Conservation (phyloP, 495 filamentous ascomycete genomes). For the Penicillium chermesinum region DNA sequence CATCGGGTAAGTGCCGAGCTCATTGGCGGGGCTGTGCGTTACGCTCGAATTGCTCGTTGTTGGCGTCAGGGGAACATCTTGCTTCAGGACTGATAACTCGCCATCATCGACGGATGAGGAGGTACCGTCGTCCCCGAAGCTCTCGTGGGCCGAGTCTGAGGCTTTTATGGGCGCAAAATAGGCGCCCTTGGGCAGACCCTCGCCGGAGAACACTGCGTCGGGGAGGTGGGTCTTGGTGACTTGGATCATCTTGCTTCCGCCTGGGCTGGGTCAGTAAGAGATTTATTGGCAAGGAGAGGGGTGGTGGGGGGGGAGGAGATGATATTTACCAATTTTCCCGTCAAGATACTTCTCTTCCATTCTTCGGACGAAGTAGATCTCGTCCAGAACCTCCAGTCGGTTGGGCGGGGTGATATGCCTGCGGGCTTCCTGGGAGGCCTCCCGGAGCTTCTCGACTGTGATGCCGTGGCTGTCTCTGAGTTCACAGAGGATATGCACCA, state of each 20-base stretch:
- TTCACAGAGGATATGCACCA: slow-evolving; percentile 57
- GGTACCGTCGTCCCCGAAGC: neutral
- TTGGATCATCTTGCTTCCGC: slow-evolving; percentile 18
- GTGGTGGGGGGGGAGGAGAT: no score
- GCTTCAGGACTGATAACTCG: neutral
- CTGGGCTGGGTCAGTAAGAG: slow-evolving; percentile 8
- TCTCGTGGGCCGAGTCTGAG: neutral
- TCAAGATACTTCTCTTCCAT: slow-evolving; percentile 55
- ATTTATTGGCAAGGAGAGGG: neutral
- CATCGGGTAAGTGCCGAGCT: neutral
- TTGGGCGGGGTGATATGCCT: slow-evolving; percentile 32
- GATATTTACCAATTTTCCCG: slow-evolving; percentile 54
- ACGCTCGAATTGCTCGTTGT: neutral
- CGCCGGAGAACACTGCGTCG: slow-evolving; percentile 13
- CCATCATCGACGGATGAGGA: neutral
- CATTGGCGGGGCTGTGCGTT: neutral
- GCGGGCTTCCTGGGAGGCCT: slow-evolving; percentile 35
- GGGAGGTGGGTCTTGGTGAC: slow-evolving; percentile 23
- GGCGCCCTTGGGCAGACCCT: slow-evolving; percentile 7
- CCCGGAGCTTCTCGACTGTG: slow-evolving; percentile 29
- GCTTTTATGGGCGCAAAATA: slow-evolving; percentile 6
- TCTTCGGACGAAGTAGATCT: slow-evolving; percentile 60
- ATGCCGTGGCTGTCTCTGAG: slow-evolving; percentile 33
- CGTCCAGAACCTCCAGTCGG: slow-evolving; percentile 47
- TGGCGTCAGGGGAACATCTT: neutral